Conservation (phyloP, 1,284 basidiomycete species). For the Inonotus hispidus region DNA sequence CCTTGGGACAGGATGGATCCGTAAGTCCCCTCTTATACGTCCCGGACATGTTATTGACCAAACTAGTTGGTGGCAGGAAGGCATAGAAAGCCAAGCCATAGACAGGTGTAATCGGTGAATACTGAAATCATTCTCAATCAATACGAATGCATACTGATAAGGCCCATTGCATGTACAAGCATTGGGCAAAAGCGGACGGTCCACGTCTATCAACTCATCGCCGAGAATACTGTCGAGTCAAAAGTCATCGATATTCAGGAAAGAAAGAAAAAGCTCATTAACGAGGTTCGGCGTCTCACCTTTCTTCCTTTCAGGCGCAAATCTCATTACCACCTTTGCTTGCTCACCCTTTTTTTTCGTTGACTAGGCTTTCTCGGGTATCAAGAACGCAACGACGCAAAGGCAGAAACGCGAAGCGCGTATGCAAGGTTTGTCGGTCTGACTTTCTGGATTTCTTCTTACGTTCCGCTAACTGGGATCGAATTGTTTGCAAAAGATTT, state of each 20-base stretch:
- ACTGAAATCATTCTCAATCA: neutral
- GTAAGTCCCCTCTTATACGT: constrained; percentile 38
- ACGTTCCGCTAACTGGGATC: too few species aligned
- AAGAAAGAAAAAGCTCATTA: constrained; percentile 67
- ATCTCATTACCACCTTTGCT: neutral
- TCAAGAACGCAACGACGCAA: constrained; percentile 61
- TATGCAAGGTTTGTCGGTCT: constrained; percentile 49
- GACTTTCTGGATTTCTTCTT: constrained; percentile 1
- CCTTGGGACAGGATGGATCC: constrained; percentile 67
- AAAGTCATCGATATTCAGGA: constrained; percentile 85
- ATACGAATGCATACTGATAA: neutral
- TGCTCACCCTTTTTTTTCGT: neutral
- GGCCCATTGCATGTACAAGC: constrained; percentile 26
- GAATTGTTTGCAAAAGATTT: constrained; percentile 33
- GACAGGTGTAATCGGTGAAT: constrained; percentile 66
- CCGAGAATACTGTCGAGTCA: constrained; percentile 81
- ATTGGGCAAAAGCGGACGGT: constrained; percentile 81
- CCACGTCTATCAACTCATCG: constrained; percentile 83
- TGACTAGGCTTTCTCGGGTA: constrained; percentile 70
- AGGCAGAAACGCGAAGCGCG: constrained; percentile 70
- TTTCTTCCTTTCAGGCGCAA: neutral
- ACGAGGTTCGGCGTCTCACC: constrained; percentile 43
- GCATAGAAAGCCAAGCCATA: constrained; percentile 86
- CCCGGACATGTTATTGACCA: constrained; percentile 13
- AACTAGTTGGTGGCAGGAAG: constrained; percentile 75